These are phyloP conservation scores for Paxillus involutus DNA, from an alignment of 768 basidiomycete genomes.

Conservation along the genomic window DNA sequence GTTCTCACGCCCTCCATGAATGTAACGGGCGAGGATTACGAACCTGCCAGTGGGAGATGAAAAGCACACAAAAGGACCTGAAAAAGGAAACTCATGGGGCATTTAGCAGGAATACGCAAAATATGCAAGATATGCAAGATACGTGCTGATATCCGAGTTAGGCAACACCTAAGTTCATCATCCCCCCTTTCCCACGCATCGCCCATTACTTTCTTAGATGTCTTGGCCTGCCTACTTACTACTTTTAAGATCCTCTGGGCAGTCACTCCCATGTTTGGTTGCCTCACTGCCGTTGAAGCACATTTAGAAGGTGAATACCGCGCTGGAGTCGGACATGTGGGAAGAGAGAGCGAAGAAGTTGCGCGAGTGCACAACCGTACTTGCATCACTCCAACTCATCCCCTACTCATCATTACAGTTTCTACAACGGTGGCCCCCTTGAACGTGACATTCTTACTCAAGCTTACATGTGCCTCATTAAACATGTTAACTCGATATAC, in stretches of 20 bases:
- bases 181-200: no score
- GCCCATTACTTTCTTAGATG: background rate
- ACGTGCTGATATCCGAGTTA: no score
- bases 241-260: slow-evolving; percentile 59
- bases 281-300: slow-evolving; percentile 85
- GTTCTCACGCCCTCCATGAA: no score
- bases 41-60: no score
- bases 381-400: no score
- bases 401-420: slow-evolving; percentile 42
- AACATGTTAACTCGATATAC: slow-evolving; percentile 90
- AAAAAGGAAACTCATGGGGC: no score
- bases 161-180: no score
- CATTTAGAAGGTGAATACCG: slow-evolving; percentile 90
- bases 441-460: slow-evolving; percentile 80
- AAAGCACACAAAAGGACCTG: no score
- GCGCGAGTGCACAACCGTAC: slow-evolving; percentile 53
- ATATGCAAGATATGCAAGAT: no score
- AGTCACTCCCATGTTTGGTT: slow-evolving; percentile 91
- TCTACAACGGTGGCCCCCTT: slow-evolving; percentile 85
- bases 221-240: background rate
- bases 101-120: no score
- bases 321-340: slow-evolving; percentile 80
- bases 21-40: no score
- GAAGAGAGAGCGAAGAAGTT: slow-evolving; percentile 88
- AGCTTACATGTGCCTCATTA: slow-evolving; percentile 79